Evolutionary conservation across 257 asterid genomes (phyloP).

Genomic region (Phtheirospermum japonicum): DNA sequence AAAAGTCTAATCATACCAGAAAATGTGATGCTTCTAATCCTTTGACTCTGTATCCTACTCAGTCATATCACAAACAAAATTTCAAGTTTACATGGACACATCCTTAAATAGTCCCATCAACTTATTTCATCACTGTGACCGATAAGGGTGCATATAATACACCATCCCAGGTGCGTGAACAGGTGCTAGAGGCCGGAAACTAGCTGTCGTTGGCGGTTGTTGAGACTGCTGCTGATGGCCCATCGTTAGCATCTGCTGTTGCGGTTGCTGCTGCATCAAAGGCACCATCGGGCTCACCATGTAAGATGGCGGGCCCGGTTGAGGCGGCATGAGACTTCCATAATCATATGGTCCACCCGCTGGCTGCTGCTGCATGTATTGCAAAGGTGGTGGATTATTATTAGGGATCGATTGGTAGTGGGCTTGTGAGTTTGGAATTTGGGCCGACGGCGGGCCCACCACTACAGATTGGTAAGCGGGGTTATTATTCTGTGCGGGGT

Average conservation of each 20-base stretch:
- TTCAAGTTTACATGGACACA: conserved; percentile 17
- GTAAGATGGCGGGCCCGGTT: conserved; percentile 50
- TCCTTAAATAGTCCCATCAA: not conserved
- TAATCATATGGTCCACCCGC: conserved; percentile 48
- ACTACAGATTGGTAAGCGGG: conserved; percentile 41
- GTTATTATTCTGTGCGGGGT: conserved; percentile 23
- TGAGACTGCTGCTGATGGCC: conserved; percentile 40
- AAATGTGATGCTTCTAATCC: too few relatives aligned
- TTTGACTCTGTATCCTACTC: conserved; percentile 20
- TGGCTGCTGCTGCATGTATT: conserved; percentile 60
- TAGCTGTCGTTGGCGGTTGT: conserved; percentile 29
- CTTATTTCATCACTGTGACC: conserved; percentile 42
- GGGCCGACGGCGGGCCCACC: conserved; percentile 27
- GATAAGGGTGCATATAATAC: conserved; percentile 55
- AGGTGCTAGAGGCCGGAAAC: conserved; percentile 57
- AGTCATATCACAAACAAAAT: conserved; percentile 31
- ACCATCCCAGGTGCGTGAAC: conserved; percentile 64
- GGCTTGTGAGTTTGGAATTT: conserved; percentile 46
- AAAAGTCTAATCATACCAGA: too few relatives aligned
- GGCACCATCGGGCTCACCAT: conserved; percentile 58
- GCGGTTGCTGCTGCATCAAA: conserved; percentile 41
- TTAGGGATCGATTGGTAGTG: conserved; percentile 52
- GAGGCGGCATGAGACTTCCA: conserved; percentile 44
- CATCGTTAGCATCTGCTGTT: conserved; percentile 43
- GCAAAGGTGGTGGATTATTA: conserved; percentile 50